These are phyloP conservation scores for Beta corolliflora DNA, from an alignment of 179 eudicot species.

Conservation along the genomic window DNA sequence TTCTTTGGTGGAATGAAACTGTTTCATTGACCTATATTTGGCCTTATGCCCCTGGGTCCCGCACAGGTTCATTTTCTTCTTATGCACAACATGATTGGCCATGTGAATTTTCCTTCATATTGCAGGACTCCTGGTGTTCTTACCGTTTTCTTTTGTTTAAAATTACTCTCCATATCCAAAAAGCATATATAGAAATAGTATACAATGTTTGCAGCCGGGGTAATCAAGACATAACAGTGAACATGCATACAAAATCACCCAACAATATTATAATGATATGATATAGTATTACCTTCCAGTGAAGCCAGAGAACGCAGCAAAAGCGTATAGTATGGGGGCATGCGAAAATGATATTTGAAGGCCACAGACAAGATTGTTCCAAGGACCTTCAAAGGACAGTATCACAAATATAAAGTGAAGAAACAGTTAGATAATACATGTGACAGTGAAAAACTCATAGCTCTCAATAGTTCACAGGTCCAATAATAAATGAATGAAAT, in stretches of 20 bases:
- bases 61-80: too few species aligned
- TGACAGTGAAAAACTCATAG: background rate
- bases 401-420: slow-evolving; percentile 7
- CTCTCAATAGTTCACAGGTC: background rate
- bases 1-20: too few species aligned
- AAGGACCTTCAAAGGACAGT: slow-evolving; percentile 59
- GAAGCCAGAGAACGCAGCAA: slow-evolving; percentile 95
- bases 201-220: too few species aligned
- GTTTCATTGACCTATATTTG: too few species aligned
- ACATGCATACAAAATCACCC: background rate
- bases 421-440: background rate
- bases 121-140: too few species aligned
- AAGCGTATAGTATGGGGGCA: slow-evolving; percentile 91
- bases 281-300: slow-evolving; percentile 58
- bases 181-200: too few species aligned
- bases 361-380: slow-evolving; percentile 89
- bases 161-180: too few species aligned
- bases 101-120: too few species aligned
- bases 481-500: background rate
- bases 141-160: too few species aligned
- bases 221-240: background rate
- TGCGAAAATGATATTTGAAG: slow-evolving; percentile 80
- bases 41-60: too few species aligned
- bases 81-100: too few species aligned
- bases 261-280: background rate